These are phyloP conservation scores for Umbelopsis vinacea DNA, from an alignment of 192 early-diverging fungal genomes.

Conservation along the genomic window DNA sequence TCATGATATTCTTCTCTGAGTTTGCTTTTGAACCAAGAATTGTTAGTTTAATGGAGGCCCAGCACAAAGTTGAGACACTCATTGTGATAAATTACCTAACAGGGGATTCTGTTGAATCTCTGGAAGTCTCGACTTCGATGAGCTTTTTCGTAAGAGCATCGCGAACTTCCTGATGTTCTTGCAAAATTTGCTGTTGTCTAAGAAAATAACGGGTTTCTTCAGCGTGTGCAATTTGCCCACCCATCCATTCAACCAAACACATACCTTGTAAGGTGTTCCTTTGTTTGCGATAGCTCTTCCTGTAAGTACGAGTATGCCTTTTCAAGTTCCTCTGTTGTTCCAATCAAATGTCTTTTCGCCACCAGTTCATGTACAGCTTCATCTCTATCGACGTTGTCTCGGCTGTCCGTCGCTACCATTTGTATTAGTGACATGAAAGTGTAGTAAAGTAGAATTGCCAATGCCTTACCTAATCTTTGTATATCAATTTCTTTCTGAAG, in stretches of 20 bases:
- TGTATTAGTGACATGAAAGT: neutral
- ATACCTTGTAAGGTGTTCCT: neutral
- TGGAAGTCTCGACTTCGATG: neutral
- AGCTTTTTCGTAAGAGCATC: constrained; percentile 14
- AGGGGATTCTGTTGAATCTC: constrained; percentile 10
- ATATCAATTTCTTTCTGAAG: constrained; percentile 5
- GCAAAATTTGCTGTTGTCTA: constrained; percentile 9
- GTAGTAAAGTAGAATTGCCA: neutral
- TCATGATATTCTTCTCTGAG: constrained; percentile 9
- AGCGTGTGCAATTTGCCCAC: too few species aligned
- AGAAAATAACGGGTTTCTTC: neutral
- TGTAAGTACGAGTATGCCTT: neutral
- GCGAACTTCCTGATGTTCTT: constrained; percentile 16
- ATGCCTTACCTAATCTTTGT: neutral
- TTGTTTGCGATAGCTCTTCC: neutral
- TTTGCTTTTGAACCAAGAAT: neutral
- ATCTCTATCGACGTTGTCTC: neutral
- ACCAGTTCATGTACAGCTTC: constrained; percentile 1
- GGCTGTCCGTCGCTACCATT: neutral
- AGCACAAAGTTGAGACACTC: neutral
- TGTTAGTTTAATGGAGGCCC: neutral
- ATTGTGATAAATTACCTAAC: neutral
- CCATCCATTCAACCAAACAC: neutral
- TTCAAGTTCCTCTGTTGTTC: neutral
- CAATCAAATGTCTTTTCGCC: constrained; percentile 8